Evolutionary conservation across 176 grass and related monocot species (phyloP).

Genomic region (Triticum monococcum): DNA sequence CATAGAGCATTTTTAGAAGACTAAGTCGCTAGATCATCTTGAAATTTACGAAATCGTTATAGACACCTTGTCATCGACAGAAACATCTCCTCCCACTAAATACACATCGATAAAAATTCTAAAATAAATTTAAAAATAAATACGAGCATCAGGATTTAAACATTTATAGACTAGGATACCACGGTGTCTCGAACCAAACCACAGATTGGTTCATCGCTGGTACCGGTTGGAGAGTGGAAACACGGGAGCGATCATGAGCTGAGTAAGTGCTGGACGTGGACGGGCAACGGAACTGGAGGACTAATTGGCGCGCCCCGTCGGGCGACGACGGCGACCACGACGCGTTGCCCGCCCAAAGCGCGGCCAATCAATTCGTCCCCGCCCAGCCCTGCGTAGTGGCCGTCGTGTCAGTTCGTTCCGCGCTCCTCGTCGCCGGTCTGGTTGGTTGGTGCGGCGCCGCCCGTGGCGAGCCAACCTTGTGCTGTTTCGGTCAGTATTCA

Average conservation of each 20-base stretch:
- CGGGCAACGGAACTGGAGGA: not conserved
- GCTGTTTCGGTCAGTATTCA: not conserved
- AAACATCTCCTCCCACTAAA: no score
- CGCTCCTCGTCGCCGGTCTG: not conserved
- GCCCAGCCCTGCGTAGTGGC: not conserved
- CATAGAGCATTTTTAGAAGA: no score
- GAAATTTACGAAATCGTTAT: no score
- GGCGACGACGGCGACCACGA: not conserved
- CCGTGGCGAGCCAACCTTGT: not conserved
- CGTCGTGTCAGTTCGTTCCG: not conserved
- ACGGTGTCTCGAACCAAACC: no score
- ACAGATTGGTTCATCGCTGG: no score
- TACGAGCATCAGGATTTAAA: no score
- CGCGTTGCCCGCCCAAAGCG: not conserved
- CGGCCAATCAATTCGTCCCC: not conserved
- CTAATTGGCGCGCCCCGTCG: not conserved
- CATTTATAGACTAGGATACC: no score
- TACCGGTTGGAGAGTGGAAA: not conserved
- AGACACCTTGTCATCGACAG: no score
- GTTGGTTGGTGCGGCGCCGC: not conserved
- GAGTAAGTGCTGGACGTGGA: not conserved
- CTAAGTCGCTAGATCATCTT: no score
- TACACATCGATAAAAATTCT: no score
- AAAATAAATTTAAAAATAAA: no score
- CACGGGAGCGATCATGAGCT: not conserved